phyloP scores from a whole-genome alignment of 192 early-diverging fungal genomes.

The Helicostylum pulchrum region DNA sequence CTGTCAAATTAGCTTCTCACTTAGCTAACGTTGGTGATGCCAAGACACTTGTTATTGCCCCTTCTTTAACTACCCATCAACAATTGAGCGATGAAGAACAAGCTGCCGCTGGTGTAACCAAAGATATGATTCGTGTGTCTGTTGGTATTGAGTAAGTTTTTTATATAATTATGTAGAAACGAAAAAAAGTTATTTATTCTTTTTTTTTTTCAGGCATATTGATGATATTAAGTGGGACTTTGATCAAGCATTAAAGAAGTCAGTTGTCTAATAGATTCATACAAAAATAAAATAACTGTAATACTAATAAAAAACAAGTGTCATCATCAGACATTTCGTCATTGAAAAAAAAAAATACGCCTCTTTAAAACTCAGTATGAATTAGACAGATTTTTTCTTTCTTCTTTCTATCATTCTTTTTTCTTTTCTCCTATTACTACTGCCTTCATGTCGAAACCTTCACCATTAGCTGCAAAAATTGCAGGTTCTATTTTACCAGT shows the following conservation, averaged over 20 bases:
- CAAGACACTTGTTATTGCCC: constrained; percentile 84
- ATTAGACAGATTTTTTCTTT: constrained; percentile 1
- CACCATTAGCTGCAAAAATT: constrained; percentile 2
- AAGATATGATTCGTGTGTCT: constrained; percentile 78
- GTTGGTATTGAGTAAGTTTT: constrained; percentile 76
- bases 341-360: background rate
- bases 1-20: constrained; percentile 80
- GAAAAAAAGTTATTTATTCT: constrained; percentile 6
- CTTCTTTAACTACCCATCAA: constrained; percentile 83
- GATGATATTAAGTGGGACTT: constrained; percentile 70
- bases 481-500: constrained; percentile 23
- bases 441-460: constrained; percentile 1
- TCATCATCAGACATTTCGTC: background rate
- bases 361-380: background rate
- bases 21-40: constrained; percentile 95
- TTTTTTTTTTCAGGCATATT: constrained; percentile 44
- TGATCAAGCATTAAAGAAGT: constrained; percentile 46
- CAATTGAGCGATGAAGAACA: constrained; percentile 85
- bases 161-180: constrained; percentile 41
- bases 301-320: no score
- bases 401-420: background rate
- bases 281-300: no score
- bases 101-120: constrained; percentile 66
- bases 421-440: background rate
- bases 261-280: background rate